A percentile compares a stretch with the other conserved stretches of the same genome.
These are phyloP conservation scores for Coniella lustricola DNA, from an alignment of 2,329 filamentous ascomycete genomes.

Conservation along the genomic window DNA sequence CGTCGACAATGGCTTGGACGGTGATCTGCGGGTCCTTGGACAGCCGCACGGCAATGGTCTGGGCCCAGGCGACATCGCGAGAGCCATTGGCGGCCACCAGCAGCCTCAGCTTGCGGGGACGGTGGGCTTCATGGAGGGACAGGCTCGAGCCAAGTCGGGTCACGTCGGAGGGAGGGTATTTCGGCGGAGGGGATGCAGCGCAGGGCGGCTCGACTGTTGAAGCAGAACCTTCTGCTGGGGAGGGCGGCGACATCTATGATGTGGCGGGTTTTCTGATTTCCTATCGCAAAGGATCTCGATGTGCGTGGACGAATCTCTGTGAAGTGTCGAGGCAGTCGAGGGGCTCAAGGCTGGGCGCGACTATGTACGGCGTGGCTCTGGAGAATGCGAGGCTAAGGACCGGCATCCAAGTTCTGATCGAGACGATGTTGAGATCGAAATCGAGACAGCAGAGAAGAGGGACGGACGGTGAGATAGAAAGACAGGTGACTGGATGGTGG, in stretches of 20 bases:
- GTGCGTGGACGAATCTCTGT: no score
- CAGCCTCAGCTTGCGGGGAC: conserved; percentile 44
- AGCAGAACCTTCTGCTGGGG: conserved; percentile 11
- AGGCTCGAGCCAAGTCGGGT: conserved; percentile 16
- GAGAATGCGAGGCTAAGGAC: no score
- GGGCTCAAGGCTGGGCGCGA: no score
- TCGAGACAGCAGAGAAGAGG: no score
- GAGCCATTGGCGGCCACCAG: conserved; percentile 60
- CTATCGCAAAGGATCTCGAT: no score
- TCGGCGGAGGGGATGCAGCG: neutral
- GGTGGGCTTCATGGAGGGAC: conserved; percentile 32
- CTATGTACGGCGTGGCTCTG: no score
- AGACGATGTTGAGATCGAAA: no score
- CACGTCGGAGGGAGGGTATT: neutral
- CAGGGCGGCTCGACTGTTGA: conserved; percentile 12
- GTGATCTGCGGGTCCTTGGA: conserved; percentile 58
- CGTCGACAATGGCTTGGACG: conserved; percentile 56
- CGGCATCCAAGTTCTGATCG: no score
- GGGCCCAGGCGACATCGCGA: conserved; percentile 58
- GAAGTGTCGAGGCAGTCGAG: no score
- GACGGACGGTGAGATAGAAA: no score
- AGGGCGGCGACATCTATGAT: conserved; percentile 11
- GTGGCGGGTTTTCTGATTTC: no score
- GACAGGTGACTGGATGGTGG: no score
- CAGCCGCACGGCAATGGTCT: conserved; percentile 58